Conservation (phyloP, 139 green algal genomes). For the Picochlorum sp. region DNA sequence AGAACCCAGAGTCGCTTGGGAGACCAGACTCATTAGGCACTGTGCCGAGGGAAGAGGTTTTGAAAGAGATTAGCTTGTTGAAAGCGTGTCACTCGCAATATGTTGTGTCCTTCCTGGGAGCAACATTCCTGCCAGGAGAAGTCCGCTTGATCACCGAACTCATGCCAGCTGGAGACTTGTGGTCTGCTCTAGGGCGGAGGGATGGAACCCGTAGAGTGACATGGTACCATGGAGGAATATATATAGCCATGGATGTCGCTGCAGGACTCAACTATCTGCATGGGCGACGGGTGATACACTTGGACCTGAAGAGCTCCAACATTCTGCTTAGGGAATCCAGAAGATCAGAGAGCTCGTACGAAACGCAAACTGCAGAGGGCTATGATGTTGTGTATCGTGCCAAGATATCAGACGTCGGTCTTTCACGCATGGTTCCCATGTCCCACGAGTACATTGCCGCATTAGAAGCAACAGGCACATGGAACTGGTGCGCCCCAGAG, state of each 20-base stretch:
- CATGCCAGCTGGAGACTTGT: slow-evolving; percentile 9
- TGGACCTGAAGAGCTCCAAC: slow-evolving; percentile 28
- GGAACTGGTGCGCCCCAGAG: slow-evolving; percentile 24
- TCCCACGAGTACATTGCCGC: slow-evolving; percentile 3
- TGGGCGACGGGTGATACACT: slow-evolving; percentile 19
- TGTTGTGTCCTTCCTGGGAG: slow-evolving; percentile 16
- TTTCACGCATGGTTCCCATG: slow-evolving; percentile 17
- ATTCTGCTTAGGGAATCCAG: slow-evolving; percentile 15
- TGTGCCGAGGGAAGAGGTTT: no score
- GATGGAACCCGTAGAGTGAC: neutral
- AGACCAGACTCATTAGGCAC: no score
- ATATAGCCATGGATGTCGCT: slow-evolving; percentile 32
- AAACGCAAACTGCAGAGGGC: neutral
- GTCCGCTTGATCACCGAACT: slow-evolving; percentile 18
- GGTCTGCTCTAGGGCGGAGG: neutral
- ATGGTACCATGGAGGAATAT: slow-evolving; percentile 14
- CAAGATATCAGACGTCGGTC: slow-evolving; percentile 30
- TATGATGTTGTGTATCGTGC: neutral
- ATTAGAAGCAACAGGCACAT: slow-evolving; percentile 1
- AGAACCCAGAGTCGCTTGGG: neutral
- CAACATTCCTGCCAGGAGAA: slow-evolving; percentile 6
- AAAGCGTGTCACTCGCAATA: neutral
- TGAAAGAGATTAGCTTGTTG: slow-evolving; percentile 9
- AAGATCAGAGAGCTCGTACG: neutral
- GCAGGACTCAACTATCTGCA: slow-evolving; percentile 35